Conservation (phyloP, 805 yeast genomes). For the Ogataea minuta region DNA sequence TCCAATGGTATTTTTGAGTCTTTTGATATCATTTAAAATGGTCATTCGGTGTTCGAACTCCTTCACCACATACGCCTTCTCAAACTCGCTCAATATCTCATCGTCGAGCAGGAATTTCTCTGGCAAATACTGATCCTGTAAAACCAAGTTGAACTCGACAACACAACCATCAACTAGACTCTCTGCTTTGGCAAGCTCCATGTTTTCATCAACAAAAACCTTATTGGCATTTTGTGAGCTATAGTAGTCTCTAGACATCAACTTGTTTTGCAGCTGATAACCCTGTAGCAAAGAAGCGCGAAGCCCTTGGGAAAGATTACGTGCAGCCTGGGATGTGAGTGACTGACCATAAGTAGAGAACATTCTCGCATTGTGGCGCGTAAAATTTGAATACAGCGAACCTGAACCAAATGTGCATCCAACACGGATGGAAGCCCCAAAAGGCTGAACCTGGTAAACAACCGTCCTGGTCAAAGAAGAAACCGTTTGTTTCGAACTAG, state of each 20-base stretch:
- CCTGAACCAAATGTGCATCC: conserved; percentile 30
- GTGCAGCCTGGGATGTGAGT: conserved; percentile 54
- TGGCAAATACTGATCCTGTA: conserved; percentile 15
- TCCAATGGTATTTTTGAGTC: conserved; percentile 27
- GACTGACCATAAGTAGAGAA: conserved; percentile 38
- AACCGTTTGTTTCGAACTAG: conserved; percentile 14
- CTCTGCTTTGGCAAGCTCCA: conserved; percentile 37
- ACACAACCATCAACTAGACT: conserved; percentile 43
- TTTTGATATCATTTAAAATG: conserved; percentile 21
- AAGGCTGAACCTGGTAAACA: conserved; percentile 30
- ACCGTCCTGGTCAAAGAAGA: conserved; percentile 20
- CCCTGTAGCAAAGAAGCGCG: conserved; percentile 38
- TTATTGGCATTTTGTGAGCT: conserved; percentile 25
- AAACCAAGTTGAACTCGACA: conserved; percentile 53
- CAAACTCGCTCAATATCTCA: conserved; percentile 40
- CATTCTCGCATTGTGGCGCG: conserved; percentile 37
- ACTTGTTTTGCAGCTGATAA: conserved; percentile 28
- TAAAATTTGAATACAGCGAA: conserved; percentile 37
- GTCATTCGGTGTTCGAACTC: conserved; percentile 20
- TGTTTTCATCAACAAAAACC: conserved; percentile 31
- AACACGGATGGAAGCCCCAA: conserved; percentile 24
- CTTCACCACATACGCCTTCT: conserved; percentile 26
- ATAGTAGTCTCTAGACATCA: conserved; percentile 17
- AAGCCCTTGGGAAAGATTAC: conserved; percentile 51
- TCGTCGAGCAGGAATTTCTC: conserved; percentile 43